These are phyloP conservation scores for Arachnopeziza araneosa DNA, from an alignment of 2,329 filamentous ascomycete species.

Conservation along the genomic window DNA sequence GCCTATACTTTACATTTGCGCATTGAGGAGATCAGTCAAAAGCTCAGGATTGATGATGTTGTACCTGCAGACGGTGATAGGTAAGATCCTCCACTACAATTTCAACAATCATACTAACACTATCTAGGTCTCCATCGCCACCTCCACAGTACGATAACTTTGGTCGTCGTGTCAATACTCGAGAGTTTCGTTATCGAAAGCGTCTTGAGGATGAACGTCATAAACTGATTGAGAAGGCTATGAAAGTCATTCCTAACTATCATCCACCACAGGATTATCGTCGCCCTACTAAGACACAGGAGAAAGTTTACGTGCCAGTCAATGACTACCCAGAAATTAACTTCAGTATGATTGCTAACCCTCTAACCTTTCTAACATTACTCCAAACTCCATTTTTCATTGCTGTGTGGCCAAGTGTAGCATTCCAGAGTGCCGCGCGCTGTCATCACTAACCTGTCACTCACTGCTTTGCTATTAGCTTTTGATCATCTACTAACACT, in stretches of 20 bases:
- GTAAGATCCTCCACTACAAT: conserved; percentile 46
- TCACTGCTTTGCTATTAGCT: conserved; percentile 32
- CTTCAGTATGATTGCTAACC: conserved; percentile 99
- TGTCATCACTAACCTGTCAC: conserved; percentile 34
- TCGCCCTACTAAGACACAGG: conserved; percentile 98
- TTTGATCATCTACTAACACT: conserved; percentile 70
- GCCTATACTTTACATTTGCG: conserved; percentile 94
- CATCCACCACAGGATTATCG: conserved; percentile 98
- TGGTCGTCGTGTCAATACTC: conserved; percentile 97
- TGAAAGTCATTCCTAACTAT: conserved; percentile 99
- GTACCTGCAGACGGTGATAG: conserved; percentile 94
- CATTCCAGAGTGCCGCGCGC: conserved; percentile 27
- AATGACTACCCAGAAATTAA: conserved; percentile 99
- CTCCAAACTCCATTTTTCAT: conserved; percentile 39
- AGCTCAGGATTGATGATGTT: conserved; percentile 97
- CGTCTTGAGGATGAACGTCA: conserved; percentile 97
- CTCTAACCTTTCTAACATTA: conserved; percentile 71
- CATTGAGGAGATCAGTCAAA: conserved; percentile 99
- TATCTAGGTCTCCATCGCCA: conserved; percentile 80
- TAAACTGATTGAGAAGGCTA: conserved; percentile 97
- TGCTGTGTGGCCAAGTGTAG: conserved; percentile 34
- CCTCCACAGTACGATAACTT: conserved; percentile 98
- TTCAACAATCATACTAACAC: conserved; percentile 11
- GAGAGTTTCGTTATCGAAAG: conserved; percentile 98
- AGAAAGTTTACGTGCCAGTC: conserved; percentile 99